Evolutionary conservation across 495 filamentous ascomycete genomes (phyloP), one percentile per base, ranked within the genome.

Genomic region (Penicillium nucicola): DNA sequence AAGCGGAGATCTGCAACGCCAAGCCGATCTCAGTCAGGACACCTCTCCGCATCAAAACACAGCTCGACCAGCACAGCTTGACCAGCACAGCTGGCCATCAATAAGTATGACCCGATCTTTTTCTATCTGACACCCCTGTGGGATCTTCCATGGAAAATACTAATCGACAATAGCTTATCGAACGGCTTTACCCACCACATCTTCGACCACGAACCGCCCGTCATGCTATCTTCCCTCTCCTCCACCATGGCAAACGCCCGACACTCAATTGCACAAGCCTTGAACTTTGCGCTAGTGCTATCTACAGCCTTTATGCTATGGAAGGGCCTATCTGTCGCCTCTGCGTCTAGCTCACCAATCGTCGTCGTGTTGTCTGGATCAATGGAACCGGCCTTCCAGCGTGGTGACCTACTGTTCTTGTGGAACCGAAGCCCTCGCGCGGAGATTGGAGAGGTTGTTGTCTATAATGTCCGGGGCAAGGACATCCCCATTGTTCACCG

Each of bases 301-400:
- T 90, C 87, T 12, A 96, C 92, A 3, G 92, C 92, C 1, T 96
- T 97, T 67, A 97, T 96, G 92, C 83, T 56, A 34, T 97, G 92
- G 93, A 98, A 98, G 72, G 88, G 88, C 7, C 82, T 98, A 37
- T 93, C 89, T 18, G 83, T 98, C 5, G 78, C 85, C 53, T 83
- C 90, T 34, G 84, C 93, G 56, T 95, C 88, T 3, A 90, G 89
- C 30, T 92, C 86, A 1, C 93, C 93, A 5, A 97, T 97, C 57
- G 93, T 97, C 52, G 93, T 97, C 35, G 93, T 98, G 1, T 78
- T 97, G 12, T 93, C 89, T 2, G 93, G 93, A 3, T 88, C 83
- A 42, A 98, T 97, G 93, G 93, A 98, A 60, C 93, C 93, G 0
- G 93, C 95, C 4, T 97, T 98, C 71, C 92, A 97, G 64, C 79